Base-by-base conservation (phyloP, 306 rosid species). In the Dryas alaskensis region DNA sequence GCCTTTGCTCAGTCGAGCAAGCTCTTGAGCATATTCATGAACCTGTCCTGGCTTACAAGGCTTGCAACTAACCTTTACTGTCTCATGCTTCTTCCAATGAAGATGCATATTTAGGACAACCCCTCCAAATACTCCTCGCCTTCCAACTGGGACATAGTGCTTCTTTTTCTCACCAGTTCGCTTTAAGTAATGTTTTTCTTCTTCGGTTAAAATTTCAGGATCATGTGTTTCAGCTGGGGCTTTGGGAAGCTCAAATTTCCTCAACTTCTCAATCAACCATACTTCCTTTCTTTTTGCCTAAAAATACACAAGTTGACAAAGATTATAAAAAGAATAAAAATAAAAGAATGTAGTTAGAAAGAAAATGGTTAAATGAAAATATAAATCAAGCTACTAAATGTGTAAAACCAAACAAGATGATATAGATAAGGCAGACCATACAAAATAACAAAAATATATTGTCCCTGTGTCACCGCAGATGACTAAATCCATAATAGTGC, bases 101-200 rank as follows among this genome's bases (percentile, higher is more conserved):
- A 93, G 84, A 84, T 93, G 98, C 98, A 93, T 91, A 80, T 93
- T 93, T 57, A 93, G 87, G 74, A 91, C 97, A 63, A 93, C 97
- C 63, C 97, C 96, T 39, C 98, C 97, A 77, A 91, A 93, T 13
- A 93, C 97, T 74, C 97, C 96, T 12, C 97, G 89, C 80, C 98
- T 89, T 55, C 98, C 96, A 47, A 93, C 82, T 19, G 86, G 96
- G 60, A 88, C 88, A 80, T 80, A 91, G 43, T 93, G 83, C 72
- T 89, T 93, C 92, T 87, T 93, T 81, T 87, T 93, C 87, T 93
- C 97, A 64, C 98, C 97, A 0, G 89, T 91, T 64, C 97, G 97
- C 89, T 89, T 93, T 52, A 93, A 82, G 84, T 82, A 93, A 86
- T 93, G 98, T 70, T 81, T 89, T 84, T 93, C 98, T 78, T 93